A percentile compares a stretch with the other conserved stretches of the same genome.
Conservation (phyloP, 345 rosid species). For the Populus tremula region DNA sequence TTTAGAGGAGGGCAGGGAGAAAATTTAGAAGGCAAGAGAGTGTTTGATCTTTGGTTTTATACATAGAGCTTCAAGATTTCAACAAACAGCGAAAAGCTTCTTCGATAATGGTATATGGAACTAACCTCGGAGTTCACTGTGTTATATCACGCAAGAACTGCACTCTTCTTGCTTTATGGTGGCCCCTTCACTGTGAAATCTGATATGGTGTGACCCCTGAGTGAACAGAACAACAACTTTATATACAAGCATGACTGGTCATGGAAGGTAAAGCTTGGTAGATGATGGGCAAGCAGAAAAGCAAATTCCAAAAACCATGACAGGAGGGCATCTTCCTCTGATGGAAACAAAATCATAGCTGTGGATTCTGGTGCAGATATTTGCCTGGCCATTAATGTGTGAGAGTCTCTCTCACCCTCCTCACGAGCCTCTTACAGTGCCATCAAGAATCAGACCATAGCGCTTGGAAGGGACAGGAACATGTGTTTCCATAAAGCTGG, state of each 20-base stretch:
- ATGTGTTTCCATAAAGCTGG: slow-evolving; percentile 4
- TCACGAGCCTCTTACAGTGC: neutral
- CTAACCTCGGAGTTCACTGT: neutral
- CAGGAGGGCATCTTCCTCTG: slow-evolving; percentile 26
- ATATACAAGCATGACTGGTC: neutral
- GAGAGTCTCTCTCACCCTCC: slow-evolving; percentile 8
- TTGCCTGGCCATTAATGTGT: slow-evolving; percentile 31
- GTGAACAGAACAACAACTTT: neutral
- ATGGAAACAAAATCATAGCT: slow-evolving; percentile 32
- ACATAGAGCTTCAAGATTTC: neutral
- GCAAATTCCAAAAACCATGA: slow-evolving; percentile 1
- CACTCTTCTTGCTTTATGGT: neutral
- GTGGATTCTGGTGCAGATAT: slow-evolving; percentile 29
- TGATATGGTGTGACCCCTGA: neutral
- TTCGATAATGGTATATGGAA: neutral
- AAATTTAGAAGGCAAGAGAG: neutral
- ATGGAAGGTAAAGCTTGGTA: neutral
- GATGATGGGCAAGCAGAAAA: neutral
- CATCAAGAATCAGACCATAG: slow-evolving; percentile 33
- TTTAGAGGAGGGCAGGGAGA: neutral
- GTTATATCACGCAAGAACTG: neutral
- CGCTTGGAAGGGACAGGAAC: slow-evolving; percentile 4
- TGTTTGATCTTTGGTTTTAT: neutral
- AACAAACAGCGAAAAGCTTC: neutral
- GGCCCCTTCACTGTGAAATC: neutral